Evolutionary conservation across 495 filamentous ascomycete species (phyloP).

Genomic region (Hyphodiscus hymeniophilus): DNA sequence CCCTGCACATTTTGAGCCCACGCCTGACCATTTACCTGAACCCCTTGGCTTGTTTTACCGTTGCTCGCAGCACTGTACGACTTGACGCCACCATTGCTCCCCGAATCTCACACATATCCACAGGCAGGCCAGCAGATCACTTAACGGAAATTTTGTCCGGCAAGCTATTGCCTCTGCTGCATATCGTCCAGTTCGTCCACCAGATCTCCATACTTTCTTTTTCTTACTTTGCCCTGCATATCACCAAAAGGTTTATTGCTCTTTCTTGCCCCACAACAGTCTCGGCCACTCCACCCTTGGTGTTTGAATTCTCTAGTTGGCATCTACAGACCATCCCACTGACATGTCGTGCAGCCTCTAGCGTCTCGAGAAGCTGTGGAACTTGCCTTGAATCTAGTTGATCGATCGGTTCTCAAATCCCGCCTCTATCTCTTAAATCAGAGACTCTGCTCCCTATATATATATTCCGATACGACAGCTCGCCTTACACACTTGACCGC

Average conservation of each 20-base stretch:
- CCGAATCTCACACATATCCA: not conserved
- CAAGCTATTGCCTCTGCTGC: not conserved
- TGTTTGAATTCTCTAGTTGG: too few species aligned
- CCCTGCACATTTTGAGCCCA: too few species aligned
- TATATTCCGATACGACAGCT: slow-evolving; percentile 20
- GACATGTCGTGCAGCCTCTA: slow-evolving; percentile 4
- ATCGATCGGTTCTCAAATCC: slow-evolving; percentile 6
- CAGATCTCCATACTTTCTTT: slow-evolving; percentile 2
- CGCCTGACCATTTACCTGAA: not conserved
- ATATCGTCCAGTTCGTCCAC: slow-evolving; percentile 2
- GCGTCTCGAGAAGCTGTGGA: slow-evolving; percentile 2
- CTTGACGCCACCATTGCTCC: not conserved
- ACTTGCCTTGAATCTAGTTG: not conserved
- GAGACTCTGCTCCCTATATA: not conserved
- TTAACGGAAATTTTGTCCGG: not conserved
- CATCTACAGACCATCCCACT: not conserved
- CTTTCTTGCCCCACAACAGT: not conserved
- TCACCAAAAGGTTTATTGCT: slow-evolving; percentile 1
- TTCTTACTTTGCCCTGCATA: not conserved
- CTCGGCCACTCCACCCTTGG: slow-evolving; percentile 2
- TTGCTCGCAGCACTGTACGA: not conserved
- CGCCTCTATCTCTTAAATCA: not conserved
- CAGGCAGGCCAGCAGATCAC: slow-evolving; percentile 7
- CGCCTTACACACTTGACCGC: slow-evolving; percentile 15
- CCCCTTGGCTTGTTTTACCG: not conserved